Conservation (phyloP, 2,329 filamentous ascomycete species). For the Chaetothyriales sp. region DNA sequence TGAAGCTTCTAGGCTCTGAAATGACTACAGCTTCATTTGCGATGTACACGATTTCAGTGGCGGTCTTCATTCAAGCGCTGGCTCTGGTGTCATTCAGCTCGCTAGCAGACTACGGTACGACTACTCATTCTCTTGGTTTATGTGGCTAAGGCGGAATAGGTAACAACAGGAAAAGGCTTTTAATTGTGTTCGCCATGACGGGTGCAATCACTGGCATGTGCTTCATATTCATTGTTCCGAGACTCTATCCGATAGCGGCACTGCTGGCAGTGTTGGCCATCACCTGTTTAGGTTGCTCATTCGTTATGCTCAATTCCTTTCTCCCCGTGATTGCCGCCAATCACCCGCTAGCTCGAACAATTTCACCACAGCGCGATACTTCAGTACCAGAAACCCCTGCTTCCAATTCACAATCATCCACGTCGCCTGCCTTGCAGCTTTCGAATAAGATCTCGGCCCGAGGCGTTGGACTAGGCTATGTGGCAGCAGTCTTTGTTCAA, state of each 20-base stretch:
- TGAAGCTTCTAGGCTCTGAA: conserved; percentile 59
- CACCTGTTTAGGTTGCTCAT: conserved; percentile 77
- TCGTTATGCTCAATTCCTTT: conserved; percentile 85
- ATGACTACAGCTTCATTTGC: conserved; percentile 84
- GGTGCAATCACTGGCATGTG: conserved; percentile 73
- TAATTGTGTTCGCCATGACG: conserved; percentile 64
- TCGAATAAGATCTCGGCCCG: conserved; percentile 79
- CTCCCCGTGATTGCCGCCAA: conserved; percentile 74
- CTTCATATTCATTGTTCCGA: conserved; percentile 65
- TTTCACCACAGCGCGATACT: not conserved
- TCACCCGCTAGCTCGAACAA: conserved; percentile 43
- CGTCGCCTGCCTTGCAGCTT: conserved; percentile 57
- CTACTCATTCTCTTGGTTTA: not conserved
- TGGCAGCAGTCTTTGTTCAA: conserved; percentile 69
- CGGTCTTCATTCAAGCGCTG: conserved; percentile 71
- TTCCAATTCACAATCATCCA: conserved; percentile 1
- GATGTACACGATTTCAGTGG: conserved; percentile 89
- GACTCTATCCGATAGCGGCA: conserved; percentile 62
- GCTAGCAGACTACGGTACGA: conserved; percentile 64
- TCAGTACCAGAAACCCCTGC: not conserved
- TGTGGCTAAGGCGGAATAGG: conserved; percentile 13
- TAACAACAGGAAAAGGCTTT: conserved; percentile 60
- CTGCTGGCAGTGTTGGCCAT: conserved; percentile 75
- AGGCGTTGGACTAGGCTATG: conserved; percentile 80
- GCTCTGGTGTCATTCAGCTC: conserved; percentile 58